These are phyloP conservation scores for Quercus gilva DNA, from an alignment of 306 rosid species.

Conservation along the genomic window DNA sequence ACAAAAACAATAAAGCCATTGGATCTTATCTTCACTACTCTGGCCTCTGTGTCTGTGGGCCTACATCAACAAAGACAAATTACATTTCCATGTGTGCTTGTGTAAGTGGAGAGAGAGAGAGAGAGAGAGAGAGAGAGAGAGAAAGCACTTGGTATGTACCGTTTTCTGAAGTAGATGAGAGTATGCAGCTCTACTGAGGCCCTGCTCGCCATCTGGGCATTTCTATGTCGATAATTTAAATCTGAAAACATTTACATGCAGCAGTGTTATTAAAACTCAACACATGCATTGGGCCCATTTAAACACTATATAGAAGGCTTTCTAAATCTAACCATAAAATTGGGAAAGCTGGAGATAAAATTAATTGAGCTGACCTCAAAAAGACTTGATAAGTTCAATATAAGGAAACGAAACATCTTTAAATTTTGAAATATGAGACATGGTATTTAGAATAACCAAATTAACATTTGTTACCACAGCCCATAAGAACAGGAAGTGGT, in stretches of 20 bases:
- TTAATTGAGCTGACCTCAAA: not conserved
- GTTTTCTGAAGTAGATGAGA: conserved; percentile 67
- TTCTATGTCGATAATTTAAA: conserved; percentile 93
- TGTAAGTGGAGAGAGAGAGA: conserved; percentile 2
- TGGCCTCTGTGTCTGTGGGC: conserved; percentile 88
- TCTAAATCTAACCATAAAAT: not conserved
- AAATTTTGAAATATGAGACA: not conserved
- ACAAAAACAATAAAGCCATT: conserved; percentile 94
- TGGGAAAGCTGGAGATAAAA: not conserved
- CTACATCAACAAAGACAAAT: conserved; percentile 41
- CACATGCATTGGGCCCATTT: not conserved
- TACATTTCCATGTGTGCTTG: conserved; percentile 15
- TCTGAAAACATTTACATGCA: conserved; percentile 44
- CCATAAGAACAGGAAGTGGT: not conserved
- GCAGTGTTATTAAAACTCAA: conserved; percentile 15
- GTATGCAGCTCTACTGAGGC: conserved; percentile 95
- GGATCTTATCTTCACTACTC: conserved; percentile 93
- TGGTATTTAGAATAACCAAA: not conserved
- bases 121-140: not conserved
- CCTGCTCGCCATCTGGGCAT: conserved; percentile 97
- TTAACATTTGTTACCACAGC: not conserved
- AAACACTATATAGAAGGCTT: not conserved
- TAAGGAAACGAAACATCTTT: not conserved
- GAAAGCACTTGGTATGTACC: conserved; percentile 38
- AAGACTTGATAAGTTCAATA: not conserved